Percentiles rank a stretch among this genome's conserved stretches.
phyloP scores from a whole-genome alignment of 139 green algal species.

The Auxenochlorella pyrenoidosa region DNA sequence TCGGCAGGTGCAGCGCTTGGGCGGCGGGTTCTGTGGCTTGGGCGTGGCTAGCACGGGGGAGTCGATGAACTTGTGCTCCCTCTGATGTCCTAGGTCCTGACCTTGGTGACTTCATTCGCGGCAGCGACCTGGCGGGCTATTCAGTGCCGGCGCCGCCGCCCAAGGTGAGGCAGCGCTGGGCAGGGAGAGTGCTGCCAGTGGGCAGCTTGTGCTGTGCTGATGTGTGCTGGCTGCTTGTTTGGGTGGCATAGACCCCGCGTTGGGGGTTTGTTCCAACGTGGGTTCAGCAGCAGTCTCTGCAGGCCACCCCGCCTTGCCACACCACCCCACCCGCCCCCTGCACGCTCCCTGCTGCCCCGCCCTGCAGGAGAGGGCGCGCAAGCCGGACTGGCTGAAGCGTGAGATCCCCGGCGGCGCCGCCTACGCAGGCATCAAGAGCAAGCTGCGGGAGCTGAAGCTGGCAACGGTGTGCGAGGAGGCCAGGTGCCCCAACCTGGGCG shows the following conservation, averaged over 20 bases:
- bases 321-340: background rate
- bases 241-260: too few relatives aligned
- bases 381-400: slow-evolving; percentile 99
- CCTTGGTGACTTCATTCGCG: slow-evolving; percentile 77
- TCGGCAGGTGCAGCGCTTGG: background rate
- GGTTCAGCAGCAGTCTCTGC: background rate
- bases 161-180: slow-evolving; percentile 59
- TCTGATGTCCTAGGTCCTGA: slow-evolving; percentile 60
- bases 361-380: slow-evolving; percentile 81
- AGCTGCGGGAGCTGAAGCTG: slow-evolving; percentile 97
- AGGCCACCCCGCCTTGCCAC: background rate
- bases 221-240: too few relatives aligned
- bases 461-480: slow-evolving; percentile 97
- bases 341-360: background rate
- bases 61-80: background rate
- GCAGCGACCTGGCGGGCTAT: slow-evolving; percentile 63
- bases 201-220: background rate
- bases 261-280: background rate
- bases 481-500: slow-evolving; percentile 96
- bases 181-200: background rate
- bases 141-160: slow-evolving; percentile 82
- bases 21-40: background rate
- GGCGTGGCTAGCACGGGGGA: too few relatives aligned
- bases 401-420: slow-evolving; percentile 90
- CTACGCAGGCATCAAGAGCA: slow-evolving; percentile 83